phyloP scores from a whole-genome alignment of 2,329 filamentous ascomycete species.

The Ilyonectria robusta region DNA sequence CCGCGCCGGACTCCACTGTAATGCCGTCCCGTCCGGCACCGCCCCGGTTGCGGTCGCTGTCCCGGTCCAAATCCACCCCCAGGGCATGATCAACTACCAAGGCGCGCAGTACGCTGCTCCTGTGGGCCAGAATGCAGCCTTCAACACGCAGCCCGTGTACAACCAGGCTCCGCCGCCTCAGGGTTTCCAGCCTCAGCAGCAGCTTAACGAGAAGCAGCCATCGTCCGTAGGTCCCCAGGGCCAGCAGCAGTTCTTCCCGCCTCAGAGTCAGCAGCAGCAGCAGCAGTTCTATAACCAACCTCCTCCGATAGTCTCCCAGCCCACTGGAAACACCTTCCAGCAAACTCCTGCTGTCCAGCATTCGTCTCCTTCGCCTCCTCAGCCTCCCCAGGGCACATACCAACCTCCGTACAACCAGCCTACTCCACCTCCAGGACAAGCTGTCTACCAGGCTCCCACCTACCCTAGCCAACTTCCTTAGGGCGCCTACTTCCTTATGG shows the following conservation, averaged over 20 bases:
- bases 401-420: not conserved
- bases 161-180: not conserved
- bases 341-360: not conserved
- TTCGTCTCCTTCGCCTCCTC: not conserved
- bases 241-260: constrained; percentile 7
- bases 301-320: not conserved
- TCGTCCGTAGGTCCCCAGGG: not conserved
- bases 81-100: not conserved
- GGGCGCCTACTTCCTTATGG: not conserved
- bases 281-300: not conserved
- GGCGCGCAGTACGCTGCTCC: not conserved
- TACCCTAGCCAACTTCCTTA: not conserved
- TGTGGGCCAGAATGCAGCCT: not conserved
- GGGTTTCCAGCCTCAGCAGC: constrained; percentile 10
- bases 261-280: not conserved
- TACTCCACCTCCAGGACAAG: not conserved
- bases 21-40: not conserved
- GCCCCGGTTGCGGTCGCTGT: not conserved
- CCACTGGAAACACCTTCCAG: not conserved
- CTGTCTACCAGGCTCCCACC: not conserved
- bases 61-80: not conserved
- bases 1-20: constrained; percentile 35
- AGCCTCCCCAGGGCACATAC: not conserved
- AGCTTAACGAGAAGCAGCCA: constrained; percentile 6
- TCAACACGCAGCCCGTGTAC: constrained; percentile 12